Conservation (phyloP, 2,329 filamentous ascomycete genomes). For the Neofusicoccum ribis region DNA sequence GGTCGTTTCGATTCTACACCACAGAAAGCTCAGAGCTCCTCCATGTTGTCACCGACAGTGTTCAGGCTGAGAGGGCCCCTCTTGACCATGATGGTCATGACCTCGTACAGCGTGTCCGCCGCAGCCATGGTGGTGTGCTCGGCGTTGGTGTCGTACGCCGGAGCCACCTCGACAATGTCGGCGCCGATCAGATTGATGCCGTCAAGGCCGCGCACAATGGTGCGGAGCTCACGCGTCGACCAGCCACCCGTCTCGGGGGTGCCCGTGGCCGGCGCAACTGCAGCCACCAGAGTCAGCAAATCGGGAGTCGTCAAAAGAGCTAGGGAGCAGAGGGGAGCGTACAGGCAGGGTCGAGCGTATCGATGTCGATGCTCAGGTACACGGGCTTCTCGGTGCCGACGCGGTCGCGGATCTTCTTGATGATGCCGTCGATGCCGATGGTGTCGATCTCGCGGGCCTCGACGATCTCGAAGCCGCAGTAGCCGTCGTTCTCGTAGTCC, state of each 20-base stretch:
- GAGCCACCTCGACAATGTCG: constrained; percentile 74
- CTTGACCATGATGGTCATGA: constrained; percentile 82
- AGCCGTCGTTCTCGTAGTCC: constrained; percentile 83
- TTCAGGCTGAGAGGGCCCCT: constrained; percentile 65
- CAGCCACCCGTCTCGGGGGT: constrained; percentile 77
- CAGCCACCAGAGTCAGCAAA: neutral
- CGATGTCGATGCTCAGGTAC: constrained; percentile 83
- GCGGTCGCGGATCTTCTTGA: constrained; percentile 72
- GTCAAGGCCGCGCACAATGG: constrained; percentile 69
- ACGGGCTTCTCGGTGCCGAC: constrained; percentile 75
- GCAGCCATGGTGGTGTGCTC: constrained; percentile 74
- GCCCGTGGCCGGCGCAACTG: constrained; percentile 70
- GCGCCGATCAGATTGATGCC: constrained; percentile 68
- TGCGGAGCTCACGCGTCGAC: constrained; percentile 71
- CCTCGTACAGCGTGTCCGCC: constrained; percentile 71
- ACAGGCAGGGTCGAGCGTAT: constrained; percentile 82
- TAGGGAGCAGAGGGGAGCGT: constrained; percentile 30
- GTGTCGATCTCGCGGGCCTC: constrained; percentile 72
- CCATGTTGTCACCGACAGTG: constrained; percentile 25
- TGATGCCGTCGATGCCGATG: constrained; percentile 71
- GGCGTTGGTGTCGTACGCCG: constrained; percentile 71
- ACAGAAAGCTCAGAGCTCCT: constrained; percentile 9
- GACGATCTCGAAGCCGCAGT: constrained; percentile 80
- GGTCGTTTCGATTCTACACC: neutral
- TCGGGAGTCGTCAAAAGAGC: neutral